phyloP scores from a whole-genome alignment of 139 green algal species.

The Penium margaritaceum region DNA sequence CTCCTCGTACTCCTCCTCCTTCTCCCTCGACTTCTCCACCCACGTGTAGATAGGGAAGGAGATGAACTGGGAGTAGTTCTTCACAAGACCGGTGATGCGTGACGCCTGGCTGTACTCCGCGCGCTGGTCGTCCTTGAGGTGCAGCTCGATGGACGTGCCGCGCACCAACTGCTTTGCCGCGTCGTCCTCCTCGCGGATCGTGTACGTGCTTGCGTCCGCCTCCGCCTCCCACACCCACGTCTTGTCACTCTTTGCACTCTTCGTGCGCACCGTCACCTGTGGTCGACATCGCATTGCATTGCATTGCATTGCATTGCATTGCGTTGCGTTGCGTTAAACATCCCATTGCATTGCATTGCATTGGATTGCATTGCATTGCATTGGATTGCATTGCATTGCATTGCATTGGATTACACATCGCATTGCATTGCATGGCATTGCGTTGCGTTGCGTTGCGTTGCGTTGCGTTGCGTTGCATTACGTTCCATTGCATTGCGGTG shows the following conservation, averaged over 20 bases:
- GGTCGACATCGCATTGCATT: too few relatives aligned
- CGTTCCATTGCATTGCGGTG: too few relatives aligned
- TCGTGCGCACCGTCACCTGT: slow-evolving; percentile 75
- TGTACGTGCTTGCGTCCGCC: slow-evolving; percentile 77
- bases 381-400: too few relatives aligned
- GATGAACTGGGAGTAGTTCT: slow-evolving; percentile 98
- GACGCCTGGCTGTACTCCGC: slow-evolving; percentile 67
- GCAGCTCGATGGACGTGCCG: slow-evolving; percentile 80
- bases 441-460: too few relatives aligned
- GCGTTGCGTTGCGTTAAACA: too few relatives aligned
- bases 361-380: too few relatives aligned
- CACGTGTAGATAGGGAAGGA: slow-evolving; percentile 93
- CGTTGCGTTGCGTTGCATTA: too few relatives aligned
- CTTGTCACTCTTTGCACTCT: slow-evolving; percentile 61
- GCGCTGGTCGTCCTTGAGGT: slow-evolving; percentile 83
- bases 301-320: too few relatives aligned
- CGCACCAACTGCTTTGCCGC: slow-evolving; percentile 39
- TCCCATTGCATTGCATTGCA: too few relatives aligned
- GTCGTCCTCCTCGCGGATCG: slow-evolving; percentile 52
- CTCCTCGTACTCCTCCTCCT: slow-evolving; percentile 45
- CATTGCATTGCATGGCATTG: too few relatives aligned
- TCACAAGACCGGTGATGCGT: slow-evolving; percentile 75
- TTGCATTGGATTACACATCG: too few relatives aligned
- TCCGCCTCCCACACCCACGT: slow-evolving; percentile 85
- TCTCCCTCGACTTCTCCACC: slow-evolving; percentile 47